Evolutionary conservation across 192 early-diverging fungal species (phyloP), one percentile per base, ranked within the genome.

Genomic region (Backusella tarrabulga): DNA sequence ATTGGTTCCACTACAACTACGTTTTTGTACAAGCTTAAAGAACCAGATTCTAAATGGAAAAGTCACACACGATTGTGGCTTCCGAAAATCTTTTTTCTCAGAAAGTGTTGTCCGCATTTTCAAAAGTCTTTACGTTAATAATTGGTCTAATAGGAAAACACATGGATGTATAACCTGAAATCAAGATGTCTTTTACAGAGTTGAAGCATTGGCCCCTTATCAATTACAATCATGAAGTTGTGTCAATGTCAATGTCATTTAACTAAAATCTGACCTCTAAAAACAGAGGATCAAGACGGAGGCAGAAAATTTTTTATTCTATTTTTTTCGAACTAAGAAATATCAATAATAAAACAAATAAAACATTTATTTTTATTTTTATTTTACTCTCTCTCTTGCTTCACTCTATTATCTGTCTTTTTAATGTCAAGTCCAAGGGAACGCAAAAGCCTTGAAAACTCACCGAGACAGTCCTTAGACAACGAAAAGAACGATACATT

Each of bases 401-500:
- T 26, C 56, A 32, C 12, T 63, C 11, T 63, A 26, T 12, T 63
- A 63, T 63, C 56, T 29, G 56, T 29, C 56, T 29, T 29, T 29
- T 29, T 63, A 63, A 63, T 63, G 56, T 63, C 26, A 63, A 63
- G 56, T 63, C 11, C 56, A 63, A 63, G 56, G 23, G 56, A 63
- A 32, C 23, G 26, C 26, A 63, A 63, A 63, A 63, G 26, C 56
- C 11, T 63, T 29, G 56, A 63, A 63, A 29, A 63, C 11, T 26
- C 26, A 63, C 21, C 56, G 56, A 63, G 56, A 63, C 9, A 11
- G 4, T 29, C 23, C 1, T 63, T n/a, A 14, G 3, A 63, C 15
- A 29, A 29, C n/a, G 26, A 23, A 29, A 63, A 63, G 8, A 26
- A 23, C 1, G 23, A 29, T 26, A 3, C 23, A 63, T 23, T 14